These are phyloP conservation scores for Herpomyces periplanetae DNA, from an alignment of 2,329 filamentous ascomycete genomes.

Conservation along the genomic window DNA sequence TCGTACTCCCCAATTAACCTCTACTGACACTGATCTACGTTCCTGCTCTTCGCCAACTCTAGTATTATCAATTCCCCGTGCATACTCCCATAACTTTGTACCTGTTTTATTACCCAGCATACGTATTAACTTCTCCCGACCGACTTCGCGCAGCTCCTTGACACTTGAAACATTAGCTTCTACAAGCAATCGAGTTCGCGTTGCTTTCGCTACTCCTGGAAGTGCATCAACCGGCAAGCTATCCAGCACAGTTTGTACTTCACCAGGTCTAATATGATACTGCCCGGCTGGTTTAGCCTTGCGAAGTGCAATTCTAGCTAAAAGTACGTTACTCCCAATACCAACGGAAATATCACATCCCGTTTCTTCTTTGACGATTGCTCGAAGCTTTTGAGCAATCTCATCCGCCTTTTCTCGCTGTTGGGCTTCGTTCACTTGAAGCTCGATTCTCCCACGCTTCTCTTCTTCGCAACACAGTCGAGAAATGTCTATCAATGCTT, in stretches of 20 bases:
- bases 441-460: no score
- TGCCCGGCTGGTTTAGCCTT: conserved; percentile 85
- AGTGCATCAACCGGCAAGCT: conserved; percentile 37
- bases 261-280: conserved; percentile 45
- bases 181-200: conserved; percentile 51
- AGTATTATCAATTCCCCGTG: conserved; percentile 43
- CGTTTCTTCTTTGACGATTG: conserved; percentile 28
- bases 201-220: conserved; percentile 68
- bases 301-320: conserved; percentile 58
- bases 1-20: conserved; percentile 91
- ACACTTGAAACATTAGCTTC: conserved; percentile 48
- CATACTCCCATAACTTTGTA: conserved; percentile 57
- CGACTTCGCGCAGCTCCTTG: conserved; percentile 35
- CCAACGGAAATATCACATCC: conserved; percentile 66
- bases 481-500: conserved; percentile 57
- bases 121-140: conserved; percentile 31
- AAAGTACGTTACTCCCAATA: conserved; percentile 56
- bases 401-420: conserved; percentile 42
- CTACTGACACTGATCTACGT: conserved; percentile 76
- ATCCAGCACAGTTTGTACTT: conserved; percentile 33
- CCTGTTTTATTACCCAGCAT: conserved; percentile 65
- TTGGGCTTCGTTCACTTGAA: conserved; percentile 22
- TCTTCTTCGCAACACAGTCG: no score
- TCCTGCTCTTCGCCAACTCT: conserved; percentile 55
- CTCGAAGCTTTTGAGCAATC: conserved; percentile 24